These are phyloP conservation scores for Neospermospora avenae DNA, from an alignment of 2,329 filamentous ascomycete species.

Conservation along the genomic window DNA sequence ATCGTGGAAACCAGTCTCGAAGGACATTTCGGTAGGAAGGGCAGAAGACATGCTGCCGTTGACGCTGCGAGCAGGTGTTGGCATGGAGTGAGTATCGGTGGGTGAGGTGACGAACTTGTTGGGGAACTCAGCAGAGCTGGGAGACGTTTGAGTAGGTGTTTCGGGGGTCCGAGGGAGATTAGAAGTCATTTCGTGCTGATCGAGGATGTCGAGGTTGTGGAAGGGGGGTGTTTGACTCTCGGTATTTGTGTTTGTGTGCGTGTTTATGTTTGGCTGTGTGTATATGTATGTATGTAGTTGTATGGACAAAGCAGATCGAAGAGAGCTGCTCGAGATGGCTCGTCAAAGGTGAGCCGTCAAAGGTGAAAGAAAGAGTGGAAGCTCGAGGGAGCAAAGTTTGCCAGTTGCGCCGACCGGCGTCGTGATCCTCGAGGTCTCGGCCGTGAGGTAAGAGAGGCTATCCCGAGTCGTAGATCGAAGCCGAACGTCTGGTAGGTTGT, in stretches of 20 bases:
- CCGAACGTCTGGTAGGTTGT: constrained; percentile 6
- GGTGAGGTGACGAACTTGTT: constrained; percentile 50
- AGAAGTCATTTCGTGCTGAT: constrained; percentile 51
- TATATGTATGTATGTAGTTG: background rate
- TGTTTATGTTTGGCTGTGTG: constrained; percentile 3
- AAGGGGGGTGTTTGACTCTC: background rate
- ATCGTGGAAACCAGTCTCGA: constrained; percentile 37
- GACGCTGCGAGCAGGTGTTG: constrained; percentile 61
- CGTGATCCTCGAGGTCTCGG: constrained; percentile 1
- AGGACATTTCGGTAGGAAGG: constrained; percentile 19
- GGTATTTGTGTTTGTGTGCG: too few species aligned
- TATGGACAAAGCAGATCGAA: constrained; percentile 13
- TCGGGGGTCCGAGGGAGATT: constrained; percentile 63
- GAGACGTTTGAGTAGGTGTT: constrained; percentile 60
- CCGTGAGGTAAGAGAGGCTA: background rate
- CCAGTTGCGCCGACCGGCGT: constrained; percentile 20
- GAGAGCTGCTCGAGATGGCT: too few species aligned
- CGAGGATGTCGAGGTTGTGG: constrained; percentile 9
- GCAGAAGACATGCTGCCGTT: constrained; percentile 46
- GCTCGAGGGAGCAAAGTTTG: constrained; percentile 12
- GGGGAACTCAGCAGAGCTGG: constrained; percentile 43
- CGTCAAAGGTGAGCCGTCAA: constrained; percentile 7
- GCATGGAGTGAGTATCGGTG: constrained; percentile 43
- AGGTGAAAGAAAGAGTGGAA: constrained; percentile 13
- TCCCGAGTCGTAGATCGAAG: constrained; percentile 11